Conservation (phyloP, 2,329 filamentous ascomycete species). For the Bipolaris bicolor region DNA sequence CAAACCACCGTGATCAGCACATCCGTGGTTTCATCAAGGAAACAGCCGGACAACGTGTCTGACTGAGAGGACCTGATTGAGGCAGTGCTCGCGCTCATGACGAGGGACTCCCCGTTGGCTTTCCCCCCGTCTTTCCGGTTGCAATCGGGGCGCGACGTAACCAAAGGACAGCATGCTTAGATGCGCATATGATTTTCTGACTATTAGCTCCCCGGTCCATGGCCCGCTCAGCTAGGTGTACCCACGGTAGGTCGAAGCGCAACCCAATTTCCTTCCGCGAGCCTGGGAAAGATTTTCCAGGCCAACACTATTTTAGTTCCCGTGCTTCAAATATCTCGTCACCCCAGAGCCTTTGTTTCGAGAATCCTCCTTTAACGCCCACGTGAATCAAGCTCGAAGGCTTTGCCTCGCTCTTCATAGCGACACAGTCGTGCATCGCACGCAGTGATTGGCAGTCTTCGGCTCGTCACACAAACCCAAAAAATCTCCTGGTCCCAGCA, state of each 20-base stretch:
- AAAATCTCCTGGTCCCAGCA: conserved; percentile 11
- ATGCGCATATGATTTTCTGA: conserved; percentile 19
- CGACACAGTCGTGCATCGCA: conserved; percentile 38
- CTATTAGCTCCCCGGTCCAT: conserved; percentile 15
- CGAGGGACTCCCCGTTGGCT: conserved; percentile 12
- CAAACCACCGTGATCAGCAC: conserved; percentile 15
- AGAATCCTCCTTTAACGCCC: conserved; percentile 20
- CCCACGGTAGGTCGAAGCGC: conserved; percentile 31
- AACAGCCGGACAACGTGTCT: conserved; percentile 18
- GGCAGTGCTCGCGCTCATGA: conserved; percentile 20
- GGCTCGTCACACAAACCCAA: conserved; percentile 24
- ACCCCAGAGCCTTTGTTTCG: conserved; percentile 24
- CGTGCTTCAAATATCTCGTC: conserved; percentile 34
- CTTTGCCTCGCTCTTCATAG: conserved; percentile 25
- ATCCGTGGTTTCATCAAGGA: conserved; percentile 16
- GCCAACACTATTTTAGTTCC: conserved; percentile 43
- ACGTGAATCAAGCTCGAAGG: conserved; percentile 21
- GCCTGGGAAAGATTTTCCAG: conserved; percentile 36
- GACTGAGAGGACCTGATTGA: conserved; percentile 23
- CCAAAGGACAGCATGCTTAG: conserved; percentile 2
- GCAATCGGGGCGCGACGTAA: conserved; percentile 14
- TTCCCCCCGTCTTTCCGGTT: conserved; percentile 10
- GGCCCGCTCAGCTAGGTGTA: conserved; percentile 14
- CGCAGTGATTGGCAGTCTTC: conserved; percentile 31
- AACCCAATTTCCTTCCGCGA: conserved; percentile 31